phyloP scores from a whole-genome alignment of 2,329 filamentous ascomycete species.

The Ophiostoma piceae region DNA sequence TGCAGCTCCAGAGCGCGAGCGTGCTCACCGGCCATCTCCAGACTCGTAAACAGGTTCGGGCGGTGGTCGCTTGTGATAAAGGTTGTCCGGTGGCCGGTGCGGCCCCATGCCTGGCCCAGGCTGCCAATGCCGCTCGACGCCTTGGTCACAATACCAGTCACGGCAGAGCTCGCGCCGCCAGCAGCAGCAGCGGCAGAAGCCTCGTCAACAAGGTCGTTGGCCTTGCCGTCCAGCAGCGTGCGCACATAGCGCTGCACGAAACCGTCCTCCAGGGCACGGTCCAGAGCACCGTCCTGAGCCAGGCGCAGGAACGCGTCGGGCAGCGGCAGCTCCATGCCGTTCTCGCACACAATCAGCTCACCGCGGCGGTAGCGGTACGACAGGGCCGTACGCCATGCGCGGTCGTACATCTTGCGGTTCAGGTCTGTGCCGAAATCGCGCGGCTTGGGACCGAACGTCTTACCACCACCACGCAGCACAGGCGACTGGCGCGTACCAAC shows the following conservation, averaged over 20 bases:
- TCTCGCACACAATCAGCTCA: constrained; percentile 79
- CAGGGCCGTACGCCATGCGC: constrained; percentile 90
- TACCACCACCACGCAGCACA: constrained; percentile 77
- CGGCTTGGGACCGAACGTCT: constrained; percentile 82
- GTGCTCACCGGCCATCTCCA: constrained; percentile 59
- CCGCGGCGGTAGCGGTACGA: constrained; percentile 85
- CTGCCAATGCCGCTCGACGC: constrained; percentile 19
- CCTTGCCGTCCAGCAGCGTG: constrained; percentile 54
- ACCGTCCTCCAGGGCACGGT: constrained; percentile 42
- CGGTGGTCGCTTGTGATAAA: constrained; percentile 63
- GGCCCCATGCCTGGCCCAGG: constrained; percentile 60
- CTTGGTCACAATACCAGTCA: constrained; percentile 14
- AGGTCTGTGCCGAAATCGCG: constrained; percentile 83
- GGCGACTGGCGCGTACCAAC: constrained; percentile 77
- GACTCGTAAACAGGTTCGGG: constrained; percentile 59
- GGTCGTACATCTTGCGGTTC: constrained; percentile 85
- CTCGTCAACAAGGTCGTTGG: neutral
- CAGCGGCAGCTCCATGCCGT: constrained; percentile 63
- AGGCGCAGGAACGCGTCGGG: constrained; percentile 46
- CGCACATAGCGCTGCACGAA: constrained; percentile 55
- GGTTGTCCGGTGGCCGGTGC: constrained; percentile 62
- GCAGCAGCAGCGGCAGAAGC: neutral
- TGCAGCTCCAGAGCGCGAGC: constrained; percentile 63
- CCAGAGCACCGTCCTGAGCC: constrained; percentile 33
- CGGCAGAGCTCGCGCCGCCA: neutral